phyloP scores from a whole-genome alignment of 305 asterid species.

The Withania somnifera region DNA sequence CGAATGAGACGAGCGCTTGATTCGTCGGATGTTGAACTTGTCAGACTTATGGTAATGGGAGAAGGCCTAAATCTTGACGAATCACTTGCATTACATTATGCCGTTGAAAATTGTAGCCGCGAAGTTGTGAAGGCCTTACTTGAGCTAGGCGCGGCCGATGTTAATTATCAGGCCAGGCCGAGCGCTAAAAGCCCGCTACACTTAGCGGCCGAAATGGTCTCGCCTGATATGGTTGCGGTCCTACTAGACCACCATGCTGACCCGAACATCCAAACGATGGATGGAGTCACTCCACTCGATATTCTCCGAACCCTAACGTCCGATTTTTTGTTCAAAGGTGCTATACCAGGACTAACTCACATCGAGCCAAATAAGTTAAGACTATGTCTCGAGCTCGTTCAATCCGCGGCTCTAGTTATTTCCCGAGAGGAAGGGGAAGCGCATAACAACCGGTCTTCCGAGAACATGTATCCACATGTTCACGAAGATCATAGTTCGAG shows the following conservation, averaged over 20 bases:
- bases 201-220: slow-evolving; percentile 85
- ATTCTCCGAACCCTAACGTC: slow-evolving; percentile 89
- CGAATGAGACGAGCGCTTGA: slow-evolving; percentile 95
- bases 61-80: slow-evolving; percentile 90
- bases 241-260: slow-evolving; percentile 91
- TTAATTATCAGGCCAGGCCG: slow-evolving; percentile 76
- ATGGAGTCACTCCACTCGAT: slow-evolving; percentile 70
- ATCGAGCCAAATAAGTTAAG: slow-evolving; percentile 79
- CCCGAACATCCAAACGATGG: slow-evolving; percentile 62
- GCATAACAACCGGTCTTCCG: neutral
- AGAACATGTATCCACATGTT: neutral
- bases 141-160: slow-evolving; percentile 90
- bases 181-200: slow-evolving; percentile 75
- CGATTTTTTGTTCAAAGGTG: slow-evolving; percentile 81
- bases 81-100: slow-evolving; percentile 78
- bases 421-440: slow-evolving; percentile 77
- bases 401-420: slow-evolving; percentile 83
- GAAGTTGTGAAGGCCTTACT: slow-evolving; percentile 84
- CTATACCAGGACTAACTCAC: slow-evolving; percentile 75
- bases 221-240: slow-evolving; percentile 97
- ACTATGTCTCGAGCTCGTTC: slow-evolving; percentile 83
- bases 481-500: slow-evolving; percentile 5
- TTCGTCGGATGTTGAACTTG: slow-evolving; percentile 87
- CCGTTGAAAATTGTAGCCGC: slow-evolving; percentile 73
- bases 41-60: slow-evolving; percentile 97